Percentiles rank a stretch among this genome's conserved stretches.
Evolutionary conservation across 306 rosid species (phyloP).

Genomic region (Chamaecrista fasciculata): DNA sequence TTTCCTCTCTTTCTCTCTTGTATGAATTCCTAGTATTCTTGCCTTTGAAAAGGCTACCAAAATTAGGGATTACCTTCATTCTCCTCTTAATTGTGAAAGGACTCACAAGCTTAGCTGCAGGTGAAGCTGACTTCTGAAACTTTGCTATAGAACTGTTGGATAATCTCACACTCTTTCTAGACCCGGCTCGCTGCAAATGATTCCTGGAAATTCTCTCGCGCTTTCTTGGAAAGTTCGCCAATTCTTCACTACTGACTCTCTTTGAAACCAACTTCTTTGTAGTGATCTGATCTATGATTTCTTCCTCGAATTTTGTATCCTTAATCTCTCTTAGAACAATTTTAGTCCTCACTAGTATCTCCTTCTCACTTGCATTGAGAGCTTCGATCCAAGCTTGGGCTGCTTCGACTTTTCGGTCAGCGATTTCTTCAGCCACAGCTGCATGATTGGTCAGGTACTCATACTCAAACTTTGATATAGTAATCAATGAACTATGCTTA

Average conservation of each 20-base stretch:
- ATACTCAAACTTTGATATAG: constrained; percentile 77
- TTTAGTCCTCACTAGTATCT: constrained; percentile 55
- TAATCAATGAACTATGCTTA: constrained; percentile 54
- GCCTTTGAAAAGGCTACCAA: constrained; percentile 58
- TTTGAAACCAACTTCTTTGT: constrained; percentile 39
- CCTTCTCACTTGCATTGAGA: constrained; percentile 84
- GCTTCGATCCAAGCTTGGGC: constrained; percentile 88
- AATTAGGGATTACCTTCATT: constrained; percentile 60
- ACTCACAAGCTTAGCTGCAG: constrained; percentile 46
- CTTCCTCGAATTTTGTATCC: constrained; percentile 45
- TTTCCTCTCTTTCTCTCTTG: background rate
- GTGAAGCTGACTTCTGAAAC: constrained; percentile 57
- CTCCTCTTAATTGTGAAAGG: constrained; percentile 61
- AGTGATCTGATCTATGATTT: constrained; percentile 32
- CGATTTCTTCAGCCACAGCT: constrained; percentile 66
- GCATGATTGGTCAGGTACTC: constrained; percentile 75
- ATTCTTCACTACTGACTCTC: constrained; percentile 45
- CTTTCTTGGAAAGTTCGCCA: constrained; percentile 43
- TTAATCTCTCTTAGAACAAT: constrained; percentile 53
- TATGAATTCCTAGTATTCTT: constrained; percentile 27
- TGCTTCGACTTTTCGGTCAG: constrained; percentile 84
- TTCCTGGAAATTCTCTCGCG: constrained; percentile 42
- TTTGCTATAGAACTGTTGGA: constrained; percentile 37
- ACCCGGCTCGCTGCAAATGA: constrained; percentile 31
- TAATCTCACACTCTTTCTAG: constrained; percentile 41